Percentiles rank a stretch among this genome's conserved stretches.
phyloP scores from a whole-genome alignment of 1,284 basidiomycete genomes.

The Mycosarcoma maydis region DNA sequence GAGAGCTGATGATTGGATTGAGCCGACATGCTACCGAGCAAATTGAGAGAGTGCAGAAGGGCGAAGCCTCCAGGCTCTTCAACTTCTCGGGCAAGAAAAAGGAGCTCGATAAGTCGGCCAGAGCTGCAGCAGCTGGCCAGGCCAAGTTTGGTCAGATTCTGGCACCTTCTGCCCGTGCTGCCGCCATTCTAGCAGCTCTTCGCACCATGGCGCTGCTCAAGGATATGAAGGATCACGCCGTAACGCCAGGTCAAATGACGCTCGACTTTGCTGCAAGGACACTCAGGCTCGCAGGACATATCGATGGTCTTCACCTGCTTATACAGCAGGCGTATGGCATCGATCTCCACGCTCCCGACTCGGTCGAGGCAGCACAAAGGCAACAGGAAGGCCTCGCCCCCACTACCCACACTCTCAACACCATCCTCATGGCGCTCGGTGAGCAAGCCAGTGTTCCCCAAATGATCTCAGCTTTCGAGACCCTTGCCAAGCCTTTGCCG shows the following conservation, averaged over 20 bases:
- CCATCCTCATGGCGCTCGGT: conserved; percentile 63
- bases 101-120: conserved; percentile 31
- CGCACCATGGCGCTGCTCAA: conserved; percentile 49
- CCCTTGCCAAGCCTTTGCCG: conserved; percentile 51
- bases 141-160: conserved; percentile 37
- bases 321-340: conserved; percentile 58
- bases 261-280: conserved; percentile 56
- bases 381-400: conserved; percentile 22
- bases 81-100: conserved; percentile 31
- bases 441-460: conserved; percentile 59
- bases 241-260: conserved; percentile 45
- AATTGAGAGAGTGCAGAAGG: conserved; percentile 46
- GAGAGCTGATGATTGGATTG: conserved; percentile 56
- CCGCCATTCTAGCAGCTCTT: conserved; percentile 45
- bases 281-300: conserved; percentile 57
- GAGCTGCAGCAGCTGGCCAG: conserved; percentile 29
- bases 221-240: conserved; percentile 52
- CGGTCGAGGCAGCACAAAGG: conserved; percentile 6
- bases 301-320: conserved; percentile 52
- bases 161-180: conserved; percentile 37
- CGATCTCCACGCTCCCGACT: conserved; percentile 54
- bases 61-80: conserved; percentile 29
- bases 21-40: conserved; percentile 50
- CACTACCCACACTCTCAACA: conserved; percentile 61
- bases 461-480: conserved; percentile 64